Evolutionary conservation across 768 basidiomycete species (phyloP), one percentile per base, ranked within the genome.

Genomic region (Hericium alpestre): DNA sequence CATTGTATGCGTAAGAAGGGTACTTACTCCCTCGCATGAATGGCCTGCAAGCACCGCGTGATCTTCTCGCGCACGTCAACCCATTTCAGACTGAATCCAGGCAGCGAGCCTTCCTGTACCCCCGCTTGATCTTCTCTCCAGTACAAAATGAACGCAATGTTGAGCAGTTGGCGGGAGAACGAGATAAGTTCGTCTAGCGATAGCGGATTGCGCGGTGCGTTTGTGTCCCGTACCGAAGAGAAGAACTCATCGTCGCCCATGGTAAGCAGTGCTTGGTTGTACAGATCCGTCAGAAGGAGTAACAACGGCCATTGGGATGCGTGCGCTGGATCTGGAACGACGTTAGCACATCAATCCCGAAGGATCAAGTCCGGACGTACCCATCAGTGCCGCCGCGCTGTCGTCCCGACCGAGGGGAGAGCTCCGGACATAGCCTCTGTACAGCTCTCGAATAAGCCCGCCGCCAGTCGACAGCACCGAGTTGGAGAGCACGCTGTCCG

Each of bases 211-310:
- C 84, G 73, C n/a, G 74, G 66, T 11, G 63, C 56, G 27, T 56
- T 59, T 5, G 65, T 41, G 8, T 0, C 51, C 25, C 5, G 64
- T 38, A 10, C 32, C 25, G 54, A 38, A 10, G 83, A 80, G 67
- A 96, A 96, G 73, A 98, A 98, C 67, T 98, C 96, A 70, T 97
- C 95, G 64, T 99, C 96, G 1, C 90, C 90, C 79, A 98, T 90
- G 0, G 93, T 93, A 37, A 92, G 75, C 37, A 98, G 78, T 1
- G 84, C 80, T 58, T 94, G 88, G 2, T 83, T 78, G 69, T 96
- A 95, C 11, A 96, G 69, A 53, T 94, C 86, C 1, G 81, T 77
- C 8, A 94, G 79, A 56, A 96, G 78, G 8, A 97, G 72, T 1
- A 98, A 70, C 2, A 87, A 75, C 0, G 84, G 77, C 82, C 89